These are phyloP conservation scores for Corchorus capsularis DNA, from an alignment of 345 rosid genomes.

Conservation along the genomic window DNA sequence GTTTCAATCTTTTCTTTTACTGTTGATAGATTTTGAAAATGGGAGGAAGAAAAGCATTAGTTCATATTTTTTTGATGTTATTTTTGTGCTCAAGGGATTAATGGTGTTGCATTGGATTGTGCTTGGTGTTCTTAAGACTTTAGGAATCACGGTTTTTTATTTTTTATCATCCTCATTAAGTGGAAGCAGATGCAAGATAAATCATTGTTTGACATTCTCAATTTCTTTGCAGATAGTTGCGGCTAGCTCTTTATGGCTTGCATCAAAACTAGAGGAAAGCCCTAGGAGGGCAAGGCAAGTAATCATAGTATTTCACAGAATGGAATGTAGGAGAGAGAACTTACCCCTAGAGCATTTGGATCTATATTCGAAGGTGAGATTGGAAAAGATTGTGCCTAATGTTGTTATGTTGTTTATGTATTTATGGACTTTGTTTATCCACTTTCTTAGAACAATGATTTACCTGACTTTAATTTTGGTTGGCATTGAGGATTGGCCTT, in stretches of 20 bases:
- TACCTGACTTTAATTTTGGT: neutral
- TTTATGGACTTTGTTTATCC: slow-evolving; percentile 8
- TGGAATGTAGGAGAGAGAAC: slow-evolving; percentile 95
- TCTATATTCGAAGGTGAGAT: slow-evolving; percentile 69
- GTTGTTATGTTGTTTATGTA: neutral
- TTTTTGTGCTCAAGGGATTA: neutral
- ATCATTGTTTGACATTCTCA: slow-evolving; percentile 10
- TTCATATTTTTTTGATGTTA: neutral
- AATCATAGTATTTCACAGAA: slow-evolving; percentile 87
- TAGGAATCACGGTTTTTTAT: neutral
- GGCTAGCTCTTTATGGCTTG: slow-evolving; percentile 92
- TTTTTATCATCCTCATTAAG: neutral
- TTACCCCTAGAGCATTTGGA: slow-evolving; percentile 75
- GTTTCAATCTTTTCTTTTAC: neutral
- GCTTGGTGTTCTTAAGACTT: neutral
- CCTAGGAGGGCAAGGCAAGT: slow-evolving; percentile 90
- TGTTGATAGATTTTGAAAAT: neutral
- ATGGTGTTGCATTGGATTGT: neutral
- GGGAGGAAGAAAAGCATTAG: neutral
- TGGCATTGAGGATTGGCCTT: neutral
- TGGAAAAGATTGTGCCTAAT: neutral
- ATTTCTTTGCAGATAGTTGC: slow-evolving; percentile 70
- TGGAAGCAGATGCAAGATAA: slow-evolving; percentile 14
- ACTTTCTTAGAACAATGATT: neutral
- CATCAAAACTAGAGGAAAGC: slow-evolving; percentile 86